Conservation (phyloP, 1,284 basidiomycete genomes). For the Vanrija humicola region DNA sequence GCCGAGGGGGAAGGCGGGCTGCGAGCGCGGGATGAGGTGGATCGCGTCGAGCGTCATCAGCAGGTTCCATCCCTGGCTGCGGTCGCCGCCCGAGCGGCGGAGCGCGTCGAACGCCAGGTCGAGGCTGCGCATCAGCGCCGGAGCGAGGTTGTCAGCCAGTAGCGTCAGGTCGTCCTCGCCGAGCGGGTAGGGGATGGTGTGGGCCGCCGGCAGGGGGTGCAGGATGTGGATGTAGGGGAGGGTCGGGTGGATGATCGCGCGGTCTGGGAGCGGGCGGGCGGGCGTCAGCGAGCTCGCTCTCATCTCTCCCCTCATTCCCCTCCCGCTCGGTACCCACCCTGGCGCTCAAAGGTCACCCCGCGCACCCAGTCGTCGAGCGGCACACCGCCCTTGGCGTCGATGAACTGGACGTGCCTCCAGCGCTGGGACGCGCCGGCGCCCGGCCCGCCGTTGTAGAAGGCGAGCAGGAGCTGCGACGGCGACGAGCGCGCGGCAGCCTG, state of each 20-base stretch:
- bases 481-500: constrained; percentile 59
- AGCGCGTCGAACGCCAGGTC: constrained; percentile 71
- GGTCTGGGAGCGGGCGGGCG: constrained; percentile 53
- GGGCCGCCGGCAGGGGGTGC: constrained; percentile 51
- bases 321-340: constrained; percentile 51
- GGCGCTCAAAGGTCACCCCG: constrained; percentile 57
- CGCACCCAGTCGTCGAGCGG: constrained; percentile 69
- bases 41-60: constrained; percentile 65
- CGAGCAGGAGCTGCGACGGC: constrained; percentile 57
- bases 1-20: constrained; percentile 34
- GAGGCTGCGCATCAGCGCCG: constrained; percentile 66
- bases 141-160: constrained; percentile 59
- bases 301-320: background rate
- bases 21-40: constrained; percentile 69
- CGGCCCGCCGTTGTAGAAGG: constrained; percentile 82
- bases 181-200: constrained; percentile 51
- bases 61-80: constrained; percentile 63
- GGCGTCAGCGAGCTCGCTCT: constrained; percentile 3
- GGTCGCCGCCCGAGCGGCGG: constrained; percentile 31
- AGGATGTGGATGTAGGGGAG: constrained; percentile 78
- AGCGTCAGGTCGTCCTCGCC: constrained; percentile 44
- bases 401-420: constrained; percentile 81
- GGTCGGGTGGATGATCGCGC: constrained; percentile 62
- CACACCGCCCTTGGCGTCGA: constrained; percentile 60
- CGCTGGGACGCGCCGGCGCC: constrained; percentile 79